Evolutionary conservation across 1,139 yeast species (phyloP).

Genomic region (Yamadazyma atlantica): DNA sequence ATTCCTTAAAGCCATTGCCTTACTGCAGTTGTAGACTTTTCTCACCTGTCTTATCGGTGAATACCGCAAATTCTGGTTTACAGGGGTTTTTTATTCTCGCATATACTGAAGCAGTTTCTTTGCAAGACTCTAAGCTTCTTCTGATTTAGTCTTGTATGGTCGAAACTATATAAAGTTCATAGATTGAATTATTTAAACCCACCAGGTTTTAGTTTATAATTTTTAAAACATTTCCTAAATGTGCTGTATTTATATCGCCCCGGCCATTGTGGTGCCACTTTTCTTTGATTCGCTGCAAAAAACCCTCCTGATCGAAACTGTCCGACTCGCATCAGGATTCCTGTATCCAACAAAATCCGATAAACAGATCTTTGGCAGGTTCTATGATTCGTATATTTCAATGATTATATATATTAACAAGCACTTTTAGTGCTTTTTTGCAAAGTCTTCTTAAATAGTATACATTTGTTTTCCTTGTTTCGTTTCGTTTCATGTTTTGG

Average conservation of each 20-base stretch:
- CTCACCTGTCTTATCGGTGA: no score
- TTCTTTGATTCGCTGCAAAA: constrained; percentile 5
- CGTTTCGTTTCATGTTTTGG: background rate
- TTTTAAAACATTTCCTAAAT: no score
- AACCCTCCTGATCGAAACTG: background rate
- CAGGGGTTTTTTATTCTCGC: background rate
- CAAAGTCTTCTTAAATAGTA: no score
- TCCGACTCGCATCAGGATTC: background rate
- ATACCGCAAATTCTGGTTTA: background rate
- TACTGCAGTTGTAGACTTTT: background rate
- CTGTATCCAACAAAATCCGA: background rate
- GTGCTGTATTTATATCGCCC: background rate
- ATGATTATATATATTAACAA: background rate
- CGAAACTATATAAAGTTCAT: no score
- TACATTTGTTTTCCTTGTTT: background rate
- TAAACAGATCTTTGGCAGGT: background rate
- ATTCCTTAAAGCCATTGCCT: constrained; percentile 41
- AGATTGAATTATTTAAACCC: no score
- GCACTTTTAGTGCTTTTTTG: no score
- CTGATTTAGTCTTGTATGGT: background rate
- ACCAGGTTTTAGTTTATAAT: no score
- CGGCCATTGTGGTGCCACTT: constrained; percentile 16
- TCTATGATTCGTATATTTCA: background rate
- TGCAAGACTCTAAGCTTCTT: no score
- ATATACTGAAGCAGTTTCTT: background rate